Conservation (phyloP, 768 basidiomycete genomes). For the Cantharellus anzutake region DNA sequence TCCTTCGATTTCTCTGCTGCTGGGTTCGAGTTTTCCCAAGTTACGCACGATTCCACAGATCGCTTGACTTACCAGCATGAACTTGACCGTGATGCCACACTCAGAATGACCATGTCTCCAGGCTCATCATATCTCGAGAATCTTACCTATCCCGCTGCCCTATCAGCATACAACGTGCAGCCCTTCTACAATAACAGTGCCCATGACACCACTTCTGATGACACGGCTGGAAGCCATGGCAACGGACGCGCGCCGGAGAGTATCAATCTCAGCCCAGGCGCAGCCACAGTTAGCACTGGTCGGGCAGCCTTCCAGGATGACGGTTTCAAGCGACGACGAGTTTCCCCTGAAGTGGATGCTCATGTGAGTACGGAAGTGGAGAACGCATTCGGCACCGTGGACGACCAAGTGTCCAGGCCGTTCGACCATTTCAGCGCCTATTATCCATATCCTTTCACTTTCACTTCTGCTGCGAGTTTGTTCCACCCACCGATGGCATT, state of each 20-base stretch:
- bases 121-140: conserved; percentile 7
- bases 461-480: too few species aligned
- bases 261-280: neutral
- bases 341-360: neutral
- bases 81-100: neutral
- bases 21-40: neutral
- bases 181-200: neutral
- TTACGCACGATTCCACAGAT: neutral
- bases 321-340: neutral
- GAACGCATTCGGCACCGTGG: too few species aligned
- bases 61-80: neutral
- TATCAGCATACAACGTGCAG: conserved; percentile 1
- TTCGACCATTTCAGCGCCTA: too few species aligned
- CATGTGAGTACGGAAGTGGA: too few species aligned
- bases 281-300: neutral
- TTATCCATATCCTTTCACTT: too few species aligned
- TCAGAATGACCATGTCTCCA: conserved; percentile 8
- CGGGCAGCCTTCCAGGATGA: neutral
- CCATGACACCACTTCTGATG: neutral
- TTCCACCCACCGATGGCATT: too few species aligned
- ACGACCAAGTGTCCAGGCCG: too few species aligned
- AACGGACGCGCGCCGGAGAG: neutral
- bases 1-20: neutral
- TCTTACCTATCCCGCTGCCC: conserved; percentile 6
- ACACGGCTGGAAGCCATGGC: neutral